These are phyloP conservation scores for Phytophthora quininea DNA, from an alignment of 352 stramenopile genomes.

Conservation along the genomic window DNA sequence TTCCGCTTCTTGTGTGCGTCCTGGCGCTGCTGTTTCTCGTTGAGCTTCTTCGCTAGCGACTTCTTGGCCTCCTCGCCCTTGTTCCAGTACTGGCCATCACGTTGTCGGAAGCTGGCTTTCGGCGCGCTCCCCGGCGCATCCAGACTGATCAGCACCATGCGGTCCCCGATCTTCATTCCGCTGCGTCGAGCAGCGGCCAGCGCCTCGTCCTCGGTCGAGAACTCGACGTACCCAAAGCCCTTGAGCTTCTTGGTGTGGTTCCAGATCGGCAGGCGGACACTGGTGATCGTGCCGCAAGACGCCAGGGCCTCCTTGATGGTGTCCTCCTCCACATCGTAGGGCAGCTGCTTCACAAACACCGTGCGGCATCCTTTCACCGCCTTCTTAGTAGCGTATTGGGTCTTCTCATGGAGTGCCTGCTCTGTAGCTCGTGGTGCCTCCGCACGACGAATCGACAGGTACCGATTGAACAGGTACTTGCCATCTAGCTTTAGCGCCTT, in stretches of 20 bases:
- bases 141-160: conserved; percentile 93
- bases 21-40: conserved; percentile 65
- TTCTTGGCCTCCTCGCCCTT: conserved; percentile 89
- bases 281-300: conserved; percentile 90
- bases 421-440: conserved; percentile 77
- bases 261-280: conserved; percentile 93
- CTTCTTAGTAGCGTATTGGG: conserved; percentile 69
- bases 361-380: conserved; percentile 87
- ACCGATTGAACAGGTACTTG: conserved; percentile 88
- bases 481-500: conserved; percentile 89
- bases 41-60: conserved; percentile 78
- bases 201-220: conserved; percentile 79
- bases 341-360: conserved; percentile 95
- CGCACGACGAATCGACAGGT: conserved; percentile 89
- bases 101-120: conserved; percentile 91
- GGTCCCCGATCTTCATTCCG: conserved; percentile 87
- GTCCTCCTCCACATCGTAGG: conserved; percentile 91
- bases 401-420: conserved; percentile 72
- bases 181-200: conserved; percentile 71
- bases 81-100: conserved; percentile 87
- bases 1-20: conserved; percentile 56
- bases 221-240: conserved; percentile 96
- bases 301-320: conserved; percentile 85
- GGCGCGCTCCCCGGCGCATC: conserved; percentile 87
- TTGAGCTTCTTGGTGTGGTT: conserved; percentile 95